Conservation (phyloP, 2,329 filamentous ascomycete species). For the Chaetomium sp. region DNA sequence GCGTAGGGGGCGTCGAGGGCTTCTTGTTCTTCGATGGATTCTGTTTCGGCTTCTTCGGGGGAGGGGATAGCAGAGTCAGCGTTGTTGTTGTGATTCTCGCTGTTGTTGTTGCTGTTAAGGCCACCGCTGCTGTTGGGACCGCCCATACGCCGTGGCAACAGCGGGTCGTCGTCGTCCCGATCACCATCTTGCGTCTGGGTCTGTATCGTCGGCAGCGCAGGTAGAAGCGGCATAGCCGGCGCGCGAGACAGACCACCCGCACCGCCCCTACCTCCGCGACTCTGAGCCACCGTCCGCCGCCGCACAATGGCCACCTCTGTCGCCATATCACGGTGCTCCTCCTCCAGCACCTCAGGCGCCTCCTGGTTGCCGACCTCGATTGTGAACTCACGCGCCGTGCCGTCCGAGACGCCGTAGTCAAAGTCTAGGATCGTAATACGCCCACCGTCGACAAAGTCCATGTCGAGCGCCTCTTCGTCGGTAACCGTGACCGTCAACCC, state of each 20-base stretch:
- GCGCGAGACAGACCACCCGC: constrained; percentile 44
- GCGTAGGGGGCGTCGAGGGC: constrained; percentile 66
- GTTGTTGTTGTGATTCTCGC: constrained; percentile 4
- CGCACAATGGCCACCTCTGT: constrained; percentile 74
- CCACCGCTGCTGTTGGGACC: constrained; percentile 22
- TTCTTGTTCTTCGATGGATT: constrained; percentile 51
- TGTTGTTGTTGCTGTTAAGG: constrained; percentile 3
- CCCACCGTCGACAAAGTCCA: constrained; percentile 68
- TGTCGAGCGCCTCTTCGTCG: constrained; percentile 60
- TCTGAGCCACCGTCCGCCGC: constrained; percentile 63
- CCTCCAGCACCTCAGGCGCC: constrained; percentile 62
- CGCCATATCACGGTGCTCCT: constrained; percentile 67
- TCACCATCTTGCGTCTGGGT: constrained; percentile 17
- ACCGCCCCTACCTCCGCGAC: constrained; percentile 39
- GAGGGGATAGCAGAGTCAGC: too few relatives aligned
- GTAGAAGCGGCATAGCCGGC: constrained; percentile 35
- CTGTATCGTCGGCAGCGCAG: constrained; percentile 26
- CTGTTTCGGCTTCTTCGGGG: constrained; percentile 37
- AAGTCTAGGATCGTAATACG: constrained; percentile 70
- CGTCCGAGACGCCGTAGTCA: constrained; percentile 53
- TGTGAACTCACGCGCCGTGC: constrained; percentile 50
- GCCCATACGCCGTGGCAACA: constrained; percentile 45
- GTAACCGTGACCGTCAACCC: constrained; percentile 30
- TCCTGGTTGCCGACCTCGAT: constrained; percentile 68
- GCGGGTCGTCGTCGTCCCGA: constrained; percentile 43